Evolutionary conservation across 1,139 yeast genomes (phyloP).

Genomic region (Magnusiomyces paraingens): DNA sequence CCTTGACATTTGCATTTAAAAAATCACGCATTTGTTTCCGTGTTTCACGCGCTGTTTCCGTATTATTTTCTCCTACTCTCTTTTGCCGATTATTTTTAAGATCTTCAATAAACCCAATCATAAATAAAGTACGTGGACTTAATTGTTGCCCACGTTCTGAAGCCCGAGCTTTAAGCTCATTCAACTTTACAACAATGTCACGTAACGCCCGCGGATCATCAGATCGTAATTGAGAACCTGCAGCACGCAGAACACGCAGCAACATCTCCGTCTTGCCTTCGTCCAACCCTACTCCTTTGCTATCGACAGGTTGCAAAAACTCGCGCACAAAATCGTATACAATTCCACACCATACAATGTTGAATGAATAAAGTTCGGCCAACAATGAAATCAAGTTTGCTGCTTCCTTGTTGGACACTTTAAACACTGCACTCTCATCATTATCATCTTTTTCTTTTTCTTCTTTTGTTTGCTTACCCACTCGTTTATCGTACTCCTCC

Average conservation of each 20-base stretch:
- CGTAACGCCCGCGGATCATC: slow-evolving; percentile 87
- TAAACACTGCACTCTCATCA: slow-evolving; percentile 20
- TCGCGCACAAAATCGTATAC: slow-evolving; percentile 67
- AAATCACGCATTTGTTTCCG: slow-evolving; percentile 63
- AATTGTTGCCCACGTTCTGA: background rate
- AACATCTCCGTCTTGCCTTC: slow-evolving; percentile 75
- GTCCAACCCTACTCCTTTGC: slow-evolving; percentile 39
- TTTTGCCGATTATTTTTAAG: slow-evolving; percentile 80
- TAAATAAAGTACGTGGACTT: slow-evolving; percentile 59
- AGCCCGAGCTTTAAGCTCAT: slow-evolving; percentile 41
- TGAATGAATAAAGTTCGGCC: slow-evolving; percentile 71
- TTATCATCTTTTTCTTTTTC: background rate
- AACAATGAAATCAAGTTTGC: slow-evolving; percentile 67
- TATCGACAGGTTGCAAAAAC: slow-evolving; percentile 35
- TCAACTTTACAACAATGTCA: slow-evolving; percentile 60
- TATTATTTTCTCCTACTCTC: slow-evolving; percentile 33
- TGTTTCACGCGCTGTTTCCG: slow-evolving; percentile 41
- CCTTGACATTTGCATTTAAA: slow-evolving; percentile 40
- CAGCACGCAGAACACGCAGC: slow-evolving; percentile 59
- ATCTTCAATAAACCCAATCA: slow-evolving; percentile 78
- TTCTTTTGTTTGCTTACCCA: background rate
- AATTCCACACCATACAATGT: slow-evolving; percentile 63
- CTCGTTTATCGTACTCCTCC: slow-evolving; percentile 48
- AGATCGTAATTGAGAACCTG: slow-evolving; percentile 79
- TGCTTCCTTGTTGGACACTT: slow-evolving; percentile 39